These are phyloP conservation scores for Rhodotorula sp. DNA, from an alignment of 1,284 basidiomycete species.

Conservation along the genomic window DNA sequence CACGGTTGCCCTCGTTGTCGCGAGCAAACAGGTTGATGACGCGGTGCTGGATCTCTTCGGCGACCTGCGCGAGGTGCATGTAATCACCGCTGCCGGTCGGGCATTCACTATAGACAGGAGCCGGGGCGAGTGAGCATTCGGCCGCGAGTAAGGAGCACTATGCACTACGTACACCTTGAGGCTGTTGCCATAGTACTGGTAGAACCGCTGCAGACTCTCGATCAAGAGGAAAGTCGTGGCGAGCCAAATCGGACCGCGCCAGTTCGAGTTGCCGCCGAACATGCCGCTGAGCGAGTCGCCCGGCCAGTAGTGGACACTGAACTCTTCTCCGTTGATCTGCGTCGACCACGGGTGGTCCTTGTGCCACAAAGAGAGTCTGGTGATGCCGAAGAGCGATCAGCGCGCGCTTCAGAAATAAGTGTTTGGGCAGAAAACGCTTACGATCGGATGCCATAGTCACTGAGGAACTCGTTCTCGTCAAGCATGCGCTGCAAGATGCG, in stretches of 20 bases:
- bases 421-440: constrained; percentile 52
- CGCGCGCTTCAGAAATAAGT: background rate
- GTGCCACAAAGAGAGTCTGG: constrained; percentile 79
- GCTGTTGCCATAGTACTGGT: constrained; percentile 90
- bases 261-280: constrained; percentile 98
- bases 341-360: constrained; percentile 92
- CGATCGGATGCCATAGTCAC: constrained; percentile 92
- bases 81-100: constrained; percentile 89
- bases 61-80: constrained; percentile 78
- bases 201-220: constrained; percentile 91
- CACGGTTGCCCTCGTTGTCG: constrained; percentile 70
- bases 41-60: constrained; percentile 95
- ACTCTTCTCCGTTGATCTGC: constrained; percentile 84
- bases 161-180: constrained; percentile 56
- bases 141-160: too few relatives aligned
- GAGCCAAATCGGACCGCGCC: constrained; percentile 83
- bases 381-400: background rate
- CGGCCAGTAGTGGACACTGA: constrained; percentile 95
- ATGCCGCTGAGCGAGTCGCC: constrained; percentile 94
- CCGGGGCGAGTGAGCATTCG: background rate
- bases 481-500: constrained; percentile 93
- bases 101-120: constrained; percentile 62
- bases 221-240: constrained; percentile 86
- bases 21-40: constrained; percentile 95
- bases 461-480: constrained; percentile 92